Evolutionary conservation across 1,139 yeast species (phyloP).

Genomic region (Torulaspora globosa): DNA sequence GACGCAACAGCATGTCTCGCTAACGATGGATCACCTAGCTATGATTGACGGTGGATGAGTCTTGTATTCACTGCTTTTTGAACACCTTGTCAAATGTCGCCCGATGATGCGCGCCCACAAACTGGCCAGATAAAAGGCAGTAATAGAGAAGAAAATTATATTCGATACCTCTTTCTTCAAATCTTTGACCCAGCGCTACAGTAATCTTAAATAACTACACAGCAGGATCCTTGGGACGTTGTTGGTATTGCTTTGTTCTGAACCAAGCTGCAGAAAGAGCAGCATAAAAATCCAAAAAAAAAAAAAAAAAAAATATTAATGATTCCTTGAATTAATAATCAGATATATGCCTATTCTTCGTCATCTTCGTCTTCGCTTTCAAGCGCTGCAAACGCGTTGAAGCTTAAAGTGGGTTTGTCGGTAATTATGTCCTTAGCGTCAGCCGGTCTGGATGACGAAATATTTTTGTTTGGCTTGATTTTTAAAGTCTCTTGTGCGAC

Average conservation of each 20-base stretch:
- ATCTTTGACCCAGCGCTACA: neutral
- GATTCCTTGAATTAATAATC: slow-evolving; percentile 5
- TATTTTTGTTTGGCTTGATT: slow-evolving; percentile 67
- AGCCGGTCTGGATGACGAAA: slow-evolving; percentile 68
- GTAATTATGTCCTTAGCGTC: slow-evolving; percentile 68
- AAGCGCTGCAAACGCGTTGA: slow-evolving; percentile 78
- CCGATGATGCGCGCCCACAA: neutral
- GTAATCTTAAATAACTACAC: neutral
- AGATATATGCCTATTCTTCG: slow-evolving; percentile 11
- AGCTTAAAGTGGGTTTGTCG: slow-evolving; percentile 59
- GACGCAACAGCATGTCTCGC: slow-evolving; percentile 9
- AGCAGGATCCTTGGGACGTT: neutral
- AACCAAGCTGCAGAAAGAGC: neutral
- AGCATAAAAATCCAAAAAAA: slow-evolving; percentile 4
- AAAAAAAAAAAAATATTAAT: slow-evolving; percentile 5
- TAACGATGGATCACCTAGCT: neutral
- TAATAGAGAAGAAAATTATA: neutral
- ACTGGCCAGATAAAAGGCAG: neutral
- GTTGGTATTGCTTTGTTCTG: neutral
- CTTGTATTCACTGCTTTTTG: slow-evolving; percentile 2
- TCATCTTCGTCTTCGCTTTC: slow-evolving; percentile 55
- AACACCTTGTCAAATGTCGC: slow-evolving; percentile 10
- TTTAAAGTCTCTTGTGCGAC: slow-evolving; percentile 41
- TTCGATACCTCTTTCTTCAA: neutral
- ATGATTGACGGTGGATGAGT: slow-evolving; percentile 2